Base-by-base conservation (phyloP, 129 eudicot genomes). In the Cynara cardunculus region DNA sequence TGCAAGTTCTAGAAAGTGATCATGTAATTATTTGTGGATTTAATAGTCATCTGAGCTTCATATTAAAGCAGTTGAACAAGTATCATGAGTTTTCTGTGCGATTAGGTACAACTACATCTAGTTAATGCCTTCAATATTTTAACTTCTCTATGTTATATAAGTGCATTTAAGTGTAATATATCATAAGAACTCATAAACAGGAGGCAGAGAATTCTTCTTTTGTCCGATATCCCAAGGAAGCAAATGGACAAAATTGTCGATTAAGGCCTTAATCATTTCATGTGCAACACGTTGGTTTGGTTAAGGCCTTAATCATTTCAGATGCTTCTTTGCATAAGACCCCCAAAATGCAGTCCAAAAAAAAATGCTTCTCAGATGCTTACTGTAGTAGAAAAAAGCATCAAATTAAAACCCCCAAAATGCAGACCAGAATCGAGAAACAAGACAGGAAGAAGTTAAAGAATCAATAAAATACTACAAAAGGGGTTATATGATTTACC, bases 21-120 rank as follows among this genome's bases (percentile, higher is more conserved):
- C 99, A 96, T 73, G 92, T 96, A 22, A 89, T 96, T 65, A 91
- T 96, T 74, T 96, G 98, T 88, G 99, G 99, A 86, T 90, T 91
- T 46, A 96, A 91, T 84, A 91, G 93, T 83, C 99, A 89, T 86
- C 85, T 96, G 74, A 73, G 85, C 87, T 92, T 96, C 86, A 90
- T 96, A 72, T 68, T 96, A 61, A 96, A 92, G 92, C 99, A 96
- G 85, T 79, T 96, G 56, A 89, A 96, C 83, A 91, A 91, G 86
- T 96, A 96, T 82, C 99, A 96, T 25, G 99, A 92, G 73, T 90
- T 86, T 88, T 83, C 99, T 77, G 94, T 96, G 72, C 97, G 97
- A 66, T 87, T 96, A 84, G 99, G 99, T 79, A 89, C 98, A 86
- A 97, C 99, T 78, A 87, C 92, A 49, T 78, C 96, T 82, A 92